Evolutionary conservation across 495 filamentous ascomycete species (phyloP).

Genomic region (Aspergillus sclerotioniger): DNA sequence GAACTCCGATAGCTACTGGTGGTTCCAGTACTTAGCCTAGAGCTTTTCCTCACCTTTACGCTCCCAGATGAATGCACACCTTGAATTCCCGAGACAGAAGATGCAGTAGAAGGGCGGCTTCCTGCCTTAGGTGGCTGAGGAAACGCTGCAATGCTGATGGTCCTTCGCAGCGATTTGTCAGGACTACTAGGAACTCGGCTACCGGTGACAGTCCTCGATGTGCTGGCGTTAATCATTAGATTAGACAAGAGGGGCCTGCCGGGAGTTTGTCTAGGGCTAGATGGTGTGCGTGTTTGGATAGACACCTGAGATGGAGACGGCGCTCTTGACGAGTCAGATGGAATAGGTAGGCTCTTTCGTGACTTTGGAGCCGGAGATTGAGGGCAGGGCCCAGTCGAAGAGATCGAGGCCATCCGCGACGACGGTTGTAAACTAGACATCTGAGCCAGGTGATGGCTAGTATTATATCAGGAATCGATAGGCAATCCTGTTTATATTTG

Average conservation of each 20-base stretch:
- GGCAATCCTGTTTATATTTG: neutral
- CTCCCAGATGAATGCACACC: constrained; percentile 28
- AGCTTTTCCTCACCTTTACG: constrained; percentile 34
- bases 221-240: constrained; percentile 39
- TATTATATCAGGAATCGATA: neutral
- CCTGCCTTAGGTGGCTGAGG: constrained; percentile 78
- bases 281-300: constrained; percentile 64
- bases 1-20: constrained; percentile 49
- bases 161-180: constrained; percentile 71
- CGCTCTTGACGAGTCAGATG: constrained; percentile 43
- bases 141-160: constrained; percentile 87
- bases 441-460: too few species aligned
- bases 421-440: constrained; percentile 60
- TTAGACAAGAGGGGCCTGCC: constrained; percentile 48
- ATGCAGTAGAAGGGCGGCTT: constrained; percentile 45
- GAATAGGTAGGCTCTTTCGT: constrained; percentile 58
- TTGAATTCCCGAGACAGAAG: constrained; percentile 32
- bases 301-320: constrained; percentile 41
- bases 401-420: constrained; percentile 58
- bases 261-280: constrained; percentile 54
- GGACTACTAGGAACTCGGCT: constrained; percentile 39
- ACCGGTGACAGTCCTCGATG: constrained; percentile 41
- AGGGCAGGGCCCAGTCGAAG: constrained; percentile 64
- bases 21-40: constrained; percentile 40
- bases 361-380: constrained; percentile 70